phyloP scores from a whole-genome alignment of 257 asterid genomes.

The Voacanga thouarsii region DNA sequence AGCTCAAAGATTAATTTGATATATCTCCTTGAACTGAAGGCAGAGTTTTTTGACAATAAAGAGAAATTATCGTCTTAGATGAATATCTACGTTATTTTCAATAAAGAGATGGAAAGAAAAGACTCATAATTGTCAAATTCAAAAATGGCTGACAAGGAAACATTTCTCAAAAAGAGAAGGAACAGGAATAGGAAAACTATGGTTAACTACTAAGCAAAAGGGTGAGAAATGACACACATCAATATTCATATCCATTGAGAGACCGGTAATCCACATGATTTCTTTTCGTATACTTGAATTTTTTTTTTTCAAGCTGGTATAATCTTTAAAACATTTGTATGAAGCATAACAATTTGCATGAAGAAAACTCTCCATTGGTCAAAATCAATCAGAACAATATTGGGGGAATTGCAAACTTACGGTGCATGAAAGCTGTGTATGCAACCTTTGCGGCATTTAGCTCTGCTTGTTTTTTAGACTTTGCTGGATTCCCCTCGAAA shows the following conservation, averaged over 20 bases:
- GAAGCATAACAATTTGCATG: background rate
- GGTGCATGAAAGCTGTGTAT: slow-evolving; percentile 28
- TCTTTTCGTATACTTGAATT: background rate
- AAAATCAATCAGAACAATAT: background rate
- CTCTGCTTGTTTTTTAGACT: slow-evolving; percentile 46
- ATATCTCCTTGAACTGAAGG: no score
- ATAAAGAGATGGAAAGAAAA: background rate
- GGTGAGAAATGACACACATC: background rate
- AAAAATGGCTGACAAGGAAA: background rate
- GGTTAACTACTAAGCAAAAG: background rate
- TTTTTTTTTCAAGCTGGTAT: background rate
- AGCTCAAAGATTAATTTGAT: no score
- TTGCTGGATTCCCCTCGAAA: slow-evolving; percentile 37
- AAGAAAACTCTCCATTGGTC: background rate
- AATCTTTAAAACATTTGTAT: background rate
- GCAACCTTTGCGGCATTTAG: slow-evolving; percentile 52
- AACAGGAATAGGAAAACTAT: background rate
- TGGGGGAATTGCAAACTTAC: slow-evolving; percentile 22
- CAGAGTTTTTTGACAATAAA: no score
- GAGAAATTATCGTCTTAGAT: no score
- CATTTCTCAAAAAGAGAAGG: no score
- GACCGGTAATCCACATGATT: background rate
- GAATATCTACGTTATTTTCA: no score
- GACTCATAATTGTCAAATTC: background rate
- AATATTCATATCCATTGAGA: background rate